Percentiles rank a stretch among this genome's conserved stretches.
Conservation (phyloP, 2,329 filamentous ascomycete species). For the Trichoderma hamatum region DNA sequence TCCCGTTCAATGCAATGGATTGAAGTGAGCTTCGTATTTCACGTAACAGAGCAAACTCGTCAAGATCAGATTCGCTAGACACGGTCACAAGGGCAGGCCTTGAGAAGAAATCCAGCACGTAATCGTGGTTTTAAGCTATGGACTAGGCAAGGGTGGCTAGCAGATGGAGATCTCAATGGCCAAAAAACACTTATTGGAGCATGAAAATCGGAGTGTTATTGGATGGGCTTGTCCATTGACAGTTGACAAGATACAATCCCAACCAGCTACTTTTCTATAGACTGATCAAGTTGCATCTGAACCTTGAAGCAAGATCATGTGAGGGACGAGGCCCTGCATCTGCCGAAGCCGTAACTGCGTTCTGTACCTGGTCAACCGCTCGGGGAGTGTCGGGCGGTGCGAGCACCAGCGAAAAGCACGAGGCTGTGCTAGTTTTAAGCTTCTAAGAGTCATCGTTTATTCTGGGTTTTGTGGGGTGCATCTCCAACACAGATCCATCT, state of each 20-base stretch:
- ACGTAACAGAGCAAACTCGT: conserved; percentile 12
- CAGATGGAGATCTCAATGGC: background rate
- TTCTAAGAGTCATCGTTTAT: background rate
- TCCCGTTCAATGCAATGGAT: background rate
- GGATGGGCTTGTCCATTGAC: background rate
- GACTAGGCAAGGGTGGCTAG: background rate
- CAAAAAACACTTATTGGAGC: background rate
- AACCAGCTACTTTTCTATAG: background rate
- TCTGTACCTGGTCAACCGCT: background rate
- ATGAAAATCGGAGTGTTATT: background rate
- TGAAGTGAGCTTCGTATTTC: background rate
- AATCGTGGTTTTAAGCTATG: background rate
- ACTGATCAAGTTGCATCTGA: background rate
- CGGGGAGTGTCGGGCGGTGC: conserved; percentile 20
- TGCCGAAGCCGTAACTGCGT: background rate
- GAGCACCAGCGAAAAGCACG: background rate
- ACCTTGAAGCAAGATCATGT: background rate
- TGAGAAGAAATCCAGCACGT: background rate
- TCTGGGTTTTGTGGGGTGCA: conserved; percentile 12
- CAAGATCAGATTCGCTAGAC: conserved; percentile 4
- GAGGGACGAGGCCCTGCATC: background rate
- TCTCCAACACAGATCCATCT: background rate
- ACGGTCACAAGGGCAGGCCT: conserved; percentile 16
- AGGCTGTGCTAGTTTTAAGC: conserved; percentile 16
- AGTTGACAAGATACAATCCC: background rate